Base-by-base conservation (phyloP, 179 eudicot genomes). In the Spergularia azorica region DNA sequence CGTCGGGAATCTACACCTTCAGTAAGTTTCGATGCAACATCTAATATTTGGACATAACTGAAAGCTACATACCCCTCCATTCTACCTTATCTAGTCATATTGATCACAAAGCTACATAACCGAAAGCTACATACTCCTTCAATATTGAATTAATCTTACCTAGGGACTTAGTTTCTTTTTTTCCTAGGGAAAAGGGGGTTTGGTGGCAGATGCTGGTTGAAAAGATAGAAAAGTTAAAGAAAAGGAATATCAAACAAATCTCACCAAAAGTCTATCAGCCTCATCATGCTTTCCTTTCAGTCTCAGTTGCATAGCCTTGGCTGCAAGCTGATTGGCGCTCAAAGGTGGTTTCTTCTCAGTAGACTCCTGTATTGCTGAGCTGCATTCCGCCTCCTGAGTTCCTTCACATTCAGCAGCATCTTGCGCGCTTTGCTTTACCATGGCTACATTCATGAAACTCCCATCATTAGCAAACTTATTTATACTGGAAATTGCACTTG, bases 291-390 rank as follows among this genome's bases (percentile, higher is more conserved):
- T 89, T 73, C 98, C 98, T 85, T 88, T 93, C 86, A 95, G 72
- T 67, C 98, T 92, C 56, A 95, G 87, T 85, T 95, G 98, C 88
- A 95, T 58, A 46, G 89, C 95, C 87, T 95, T 95, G 21, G 98
- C 98, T 14, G 93, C 97, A 79, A 90, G 79, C 72, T 95, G 97
- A 81, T 95, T 93, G 64, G 97, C 95, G 82, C 92, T 93, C 88
- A 93, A 48, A 74, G 84, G 86, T 64, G 86, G 88, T 75, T 83
- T 78, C 71, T 77, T 83, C 71, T 83, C 84, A 57, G 67, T 21
- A 52, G 80, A 70, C 74, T 63, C 81, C 58, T 73, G 52, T 51
- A 76, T 79, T 6, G 67, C 60, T 41, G 72, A 73, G 78, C 69
- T 76, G 67, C 72, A 39, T 51, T 84, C 81, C 6, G 76, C 58